phyloP scores from a whole-genome alignment of 169 alveolate genomes.

The Cryptosporidium parvum region DNA sequence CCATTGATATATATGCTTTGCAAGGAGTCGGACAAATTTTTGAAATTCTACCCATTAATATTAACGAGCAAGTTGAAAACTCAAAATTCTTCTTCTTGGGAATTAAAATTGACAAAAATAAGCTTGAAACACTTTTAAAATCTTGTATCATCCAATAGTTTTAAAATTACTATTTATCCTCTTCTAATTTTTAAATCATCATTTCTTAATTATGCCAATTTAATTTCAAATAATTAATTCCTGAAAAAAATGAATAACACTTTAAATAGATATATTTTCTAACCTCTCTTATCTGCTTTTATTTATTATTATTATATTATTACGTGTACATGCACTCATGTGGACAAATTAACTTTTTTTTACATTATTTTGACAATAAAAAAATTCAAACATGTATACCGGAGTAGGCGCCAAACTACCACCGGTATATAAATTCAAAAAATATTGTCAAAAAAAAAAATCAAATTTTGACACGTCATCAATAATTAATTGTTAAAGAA shows the following conservation, averaged over 20 bases:
- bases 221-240: background rate
- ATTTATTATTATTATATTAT: background rate
- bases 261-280: background rate
- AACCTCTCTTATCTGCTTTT: background rate
- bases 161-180: background rate
- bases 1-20: constrained; percentile 52
- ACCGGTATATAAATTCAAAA: background rate
- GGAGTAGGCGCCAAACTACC: constrained; percentile 1
- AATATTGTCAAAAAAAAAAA: background rate
- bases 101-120: background rate
- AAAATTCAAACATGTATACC: constrained; percentile 6
- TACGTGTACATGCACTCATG: constrained; percentile 16
- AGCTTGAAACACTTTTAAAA: background rate
- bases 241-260: background rate
- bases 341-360: constrained; percentile 2
- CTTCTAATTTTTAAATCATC: background rate
- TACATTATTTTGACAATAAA: background rate
- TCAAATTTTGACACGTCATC: constrained; percentile 6
- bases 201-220: background rate
- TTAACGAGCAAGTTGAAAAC: background rate
- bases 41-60: constrained; percentile 78
- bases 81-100: constrained; percentile 76
- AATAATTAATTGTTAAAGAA: background rate
- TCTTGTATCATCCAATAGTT: constrained; percentile 27
- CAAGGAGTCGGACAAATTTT: constrained; percentile 83